phyloP scores from a whole-genome alignment of 768 basidiomycete species.

The Naganishia vishniacii region DNA sequence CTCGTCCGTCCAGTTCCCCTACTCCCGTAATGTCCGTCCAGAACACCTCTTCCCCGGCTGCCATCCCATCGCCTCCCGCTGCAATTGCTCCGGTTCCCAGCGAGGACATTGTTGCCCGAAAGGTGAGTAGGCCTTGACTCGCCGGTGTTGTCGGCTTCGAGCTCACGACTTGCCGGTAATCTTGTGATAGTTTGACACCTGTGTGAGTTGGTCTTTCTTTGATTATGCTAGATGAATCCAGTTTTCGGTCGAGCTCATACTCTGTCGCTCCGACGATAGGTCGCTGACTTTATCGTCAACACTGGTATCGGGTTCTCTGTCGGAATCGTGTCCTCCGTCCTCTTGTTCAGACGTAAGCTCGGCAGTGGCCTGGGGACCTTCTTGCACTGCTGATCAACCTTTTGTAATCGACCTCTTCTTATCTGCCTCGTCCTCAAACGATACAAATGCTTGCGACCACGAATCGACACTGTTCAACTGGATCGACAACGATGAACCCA shows the following conservation, averaged over 20 bases:
- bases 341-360: slow-evolving; percentile 48
- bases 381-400: no score
- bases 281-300: slow-evolving; percentile 46
- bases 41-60: slow-evolving; percentile 10
- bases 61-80: slow-evolving; percentile 35
- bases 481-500: no score
- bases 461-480: no score
- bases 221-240: neutral
- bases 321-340: slow-evolving; percentile 49
- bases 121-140: slow-evolving; percentile 58
- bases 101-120: slow-evolving; percentile 83
- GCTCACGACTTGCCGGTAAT: slow-evolving; percentile 1
- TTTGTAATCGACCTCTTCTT: no score
- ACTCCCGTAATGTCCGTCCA: slow-evolving; percentile 35
- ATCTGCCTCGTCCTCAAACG: no score
- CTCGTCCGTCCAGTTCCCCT: neutral
- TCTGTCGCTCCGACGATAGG: neutral
- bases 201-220: slow-evolving; percentile 32
- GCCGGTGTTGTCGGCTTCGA: neutral
- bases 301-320: slow-evolving; percentile 50
- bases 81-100: slow-evolving; percentile 60
- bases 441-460: no score
- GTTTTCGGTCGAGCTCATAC: neutral
- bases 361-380: neutral
- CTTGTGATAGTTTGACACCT: slow-evolving; percentile 43